These are phyloP conservation scores for Apiospora koreana DNA, from an alignment of 2,329 filamentous ascomycete genomes.

Conservation along the genomic window DNA sequence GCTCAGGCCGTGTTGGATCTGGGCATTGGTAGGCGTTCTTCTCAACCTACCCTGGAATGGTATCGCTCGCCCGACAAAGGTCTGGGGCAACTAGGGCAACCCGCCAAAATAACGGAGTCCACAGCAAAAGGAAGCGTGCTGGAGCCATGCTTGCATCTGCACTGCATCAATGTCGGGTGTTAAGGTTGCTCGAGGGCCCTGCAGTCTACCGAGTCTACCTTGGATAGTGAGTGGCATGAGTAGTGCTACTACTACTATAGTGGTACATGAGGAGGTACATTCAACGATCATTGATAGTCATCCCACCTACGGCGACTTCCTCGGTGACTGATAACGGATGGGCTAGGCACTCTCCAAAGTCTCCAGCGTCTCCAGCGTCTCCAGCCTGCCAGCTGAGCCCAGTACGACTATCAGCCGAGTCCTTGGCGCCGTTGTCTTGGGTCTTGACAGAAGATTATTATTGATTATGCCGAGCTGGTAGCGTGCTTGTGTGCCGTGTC, in stretches of 20 bases:
- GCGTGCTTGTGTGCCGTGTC: not conserved
- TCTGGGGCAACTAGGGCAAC: not conserved
- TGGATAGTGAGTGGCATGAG: too few species aligned
- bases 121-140: not conserved
- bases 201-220: not conserved
- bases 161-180: too few species aligned
- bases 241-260: too few species aligned
- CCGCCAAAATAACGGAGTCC: not conserved
- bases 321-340: slow-evolving; percentile 3
- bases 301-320: not conserved
- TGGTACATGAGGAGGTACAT: too few species aligned
- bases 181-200: too few species aligned
- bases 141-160: not conserved
- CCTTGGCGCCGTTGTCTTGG: not conserved
- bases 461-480: slow-evolving; percentile 7
- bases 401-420: not conserved
- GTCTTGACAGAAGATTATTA: not conserved
- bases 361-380: too few species aligned
- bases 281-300: not conserved
- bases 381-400: not conserved
- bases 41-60: slow-evolving; percentile 7
- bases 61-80: not conserved
- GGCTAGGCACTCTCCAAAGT: not conserved
- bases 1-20: not conserved
- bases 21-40: not conserved